phyloP scores from a whole-genome alignment of 805 yeast genomes.

The Barnettozyma wickerhamii region DNA sequence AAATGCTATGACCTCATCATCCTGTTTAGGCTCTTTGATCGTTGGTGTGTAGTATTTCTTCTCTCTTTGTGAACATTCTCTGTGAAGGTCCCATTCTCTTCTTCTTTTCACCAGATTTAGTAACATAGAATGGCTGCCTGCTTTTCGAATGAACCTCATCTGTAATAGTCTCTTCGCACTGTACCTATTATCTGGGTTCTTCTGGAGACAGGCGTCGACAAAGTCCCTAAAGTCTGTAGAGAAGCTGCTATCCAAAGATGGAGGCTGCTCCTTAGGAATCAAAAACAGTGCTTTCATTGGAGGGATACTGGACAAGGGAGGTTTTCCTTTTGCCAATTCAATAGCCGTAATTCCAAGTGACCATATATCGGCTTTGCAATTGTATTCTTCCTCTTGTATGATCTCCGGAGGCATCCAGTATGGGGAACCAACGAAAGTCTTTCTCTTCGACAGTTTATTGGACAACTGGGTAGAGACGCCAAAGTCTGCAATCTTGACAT shows the following conservation, averaged over 20 bases:
- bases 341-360: constrained; percentile 91
- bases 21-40: constrained; percentile 3
- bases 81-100: constrained; percentile 31
- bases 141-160: constrained; percentile 47
- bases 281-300: constrained; percentile 37
- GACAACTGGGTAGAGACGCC: constrained; percentile 90
- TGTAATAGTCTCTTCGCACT: constrained; percentile 55
- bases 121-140: constrained; percentile 34
- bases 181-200: constrained; percentile 65
- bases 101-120: constrained; percentile 39
- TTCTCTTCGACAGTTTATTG: constrained; percentile 59
- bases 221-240: constrained; percentile 64
- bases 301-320: constrained; percentile 83
- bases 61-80: constrained; percentile 9
- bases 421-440: constrained; percentile 72
- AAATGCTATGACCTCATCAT: constrained; percentile 13
- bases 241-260: constrained; percentile 84
- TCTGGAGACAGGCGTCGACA: constrained; percentile 62
- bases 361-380: constrained; percentile 95
- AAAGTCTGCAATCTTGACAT: constrained; percentile 88
- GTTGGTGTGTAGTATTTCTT: constrained; percentile 31
- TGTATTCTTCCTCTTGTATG: constrained; percentile 81
- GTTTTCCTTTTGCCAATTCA: constrained; percentile 94
- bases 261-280: constrained; percentile 68
- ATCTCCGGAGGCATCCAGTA: constrained; percentile 99